Evolutionary conservation across 306 rosid genomes (phyloP).

Genomic region (Pterocarpus macrocarpus): DNA sequence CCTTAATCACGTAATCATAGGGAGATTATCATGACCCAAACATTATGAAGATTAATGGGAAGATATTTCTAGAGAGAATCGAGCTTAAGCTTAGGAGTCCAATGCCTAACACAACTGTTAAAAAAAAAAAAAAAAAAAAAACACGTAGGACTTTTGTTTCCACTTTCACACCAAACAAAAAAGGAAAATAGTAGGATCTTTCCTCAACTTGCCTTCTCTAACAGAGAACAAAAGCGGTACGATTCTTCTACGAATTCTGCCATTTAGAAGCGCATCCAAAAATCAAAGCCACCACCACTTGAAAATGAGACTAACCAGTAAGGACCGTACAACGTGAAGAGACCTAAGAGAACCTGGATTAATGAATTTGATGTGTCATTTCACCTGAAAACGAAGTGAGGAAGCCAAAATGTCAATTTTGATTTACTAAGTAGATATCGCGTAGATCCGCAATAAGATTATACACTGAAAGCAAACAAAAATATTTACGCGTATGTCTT

Average conservation of each 20-base stretch:
- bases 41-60: no score
- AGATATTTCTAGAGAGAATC: no score
- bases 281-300: not conserved
- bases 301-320: conserved; percentile 1
- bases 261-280: conserved; percentile 4
- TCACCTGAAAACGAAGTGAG: conserved; percentile 16
- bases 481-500: not conserved
- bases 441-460: conserved; percentile 10
- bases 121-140: no score
- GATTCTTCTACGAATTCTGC: conserved; percentile 39
- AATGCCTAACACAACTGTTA: no score
- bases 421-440: not conserved
- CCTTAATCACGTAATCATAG: no score
- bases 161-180: not conserved
- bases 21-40: no score
- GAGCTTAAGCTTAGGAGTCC: no score
- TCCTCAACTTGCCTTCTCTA: conserved; percentile 10
- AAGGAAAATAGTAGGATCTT: not conserved
- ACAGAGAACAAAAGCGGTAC: conserved; percentile 43
- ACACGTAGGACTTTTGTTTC: no score
- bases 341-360: not conserved
- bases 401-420: not conserved
- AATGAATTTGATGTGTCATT: not conserved
- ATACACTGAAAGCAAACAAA: conserved; percentile 7
- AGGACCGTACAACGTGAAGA: not conserved